Percentiles rank a stretch among this genome's conserved stretches.
Evolutionary conservation across 1,284 basidiomycete genomes (phyloP).

Genomic region (Fistulina hepatica): DNA sequence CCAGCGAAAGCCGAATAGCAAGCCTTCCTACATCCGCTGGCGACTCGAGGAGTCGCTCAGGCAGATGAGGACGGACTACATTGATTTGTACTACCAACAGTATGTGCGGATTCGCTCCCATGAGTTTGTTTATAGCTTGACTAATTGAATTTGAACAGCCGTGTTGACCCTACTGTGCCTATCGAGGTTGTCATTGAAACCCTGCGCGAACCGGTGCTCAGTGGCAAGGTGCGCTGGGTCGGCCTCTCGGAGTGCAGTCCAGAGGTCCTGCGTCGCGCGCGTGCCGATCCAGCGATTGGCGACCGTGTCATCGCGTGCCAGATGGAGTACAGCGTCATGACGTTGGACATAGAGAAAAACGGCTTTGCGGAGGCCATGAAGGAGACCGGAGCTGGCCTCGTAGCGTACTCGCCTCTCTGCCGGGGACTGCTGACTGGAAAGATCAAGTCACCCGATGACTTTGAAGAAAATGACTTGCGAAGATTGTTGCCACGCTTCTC

Average conservation of each 20-base stretch:
- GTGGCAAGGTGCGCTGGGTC: constrained; percentile 29
- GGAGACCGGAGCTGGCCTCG: constrained; percentile 14
- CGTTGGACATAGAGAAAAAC: constrained; percentile 19
- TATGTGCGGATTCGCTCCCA: too few relatives aligned
- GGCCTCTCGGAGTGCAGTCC: constrained; percentile 35
- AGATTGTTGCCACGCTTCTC: constrained; percentile 19
- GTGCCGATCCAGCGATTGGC: constrained; percentile 20
- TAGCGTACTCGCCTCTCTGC: constrained; percentile 32
- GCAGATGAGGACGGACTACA: constrained; percentile 21
- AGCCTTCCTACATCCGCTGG: constrained; percentile 19
- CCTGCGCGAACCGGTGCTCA: constrained; percentile 27
- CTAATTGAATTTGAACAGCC: too few relatives aligned
- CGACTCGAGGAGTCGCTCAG: constrained; percentile 19
- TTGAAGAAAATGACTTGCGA: constrained; percentile 9
- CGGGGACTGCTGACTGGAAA: constrained; percentile 41
- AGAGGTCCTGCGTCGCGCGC: constrained; percentile 32
- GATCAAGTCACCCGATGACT: constrained; percentile 11
- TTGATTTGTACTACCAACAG: constrained; percentile 31
- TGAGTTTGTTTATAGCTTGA: too few relatives aligned
- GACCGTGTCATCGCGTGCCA: constrained; percentile 31
- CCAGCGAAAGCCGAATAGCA: constrained; percentile 15
- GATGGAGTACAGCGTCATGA: constrained; percentile 22
- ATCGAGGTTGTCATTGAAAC: constrained; percentile 33
- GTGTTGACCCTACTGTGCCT: constrained; percentile 28
- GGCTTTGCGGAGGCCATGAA: constrained; percentile 13